These are phyloP conservation scores for Amylocystis lapponica DNA, from an alignment of 768 basidiomycete species.

Conservation along the genomic window DNA sequence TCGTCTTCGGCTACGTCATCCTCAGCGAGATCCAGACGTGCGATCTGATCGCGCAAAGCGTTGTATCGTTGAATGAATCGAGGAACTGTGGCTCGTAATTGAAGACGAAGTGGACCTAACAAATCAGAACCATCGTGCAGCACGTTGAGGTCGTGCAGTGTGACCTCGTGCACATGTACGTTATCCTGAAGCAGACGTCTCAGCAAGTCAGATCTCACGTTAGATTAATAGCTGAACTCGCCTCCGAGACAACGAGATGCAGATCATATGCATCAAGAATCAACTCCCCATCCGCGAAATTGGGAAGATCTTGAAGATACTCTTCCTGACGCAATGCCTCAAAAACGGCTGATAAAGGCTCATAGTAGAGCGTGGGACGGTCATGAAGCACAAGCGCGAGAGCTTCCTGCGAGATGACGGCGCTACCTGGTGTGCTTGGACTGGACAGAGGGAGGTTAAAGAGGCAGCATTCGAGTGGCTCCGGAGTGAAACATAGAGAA, in stretches of 20 bases:
- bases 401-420: neutral
- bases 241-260: slow-evolving; percentile 61
- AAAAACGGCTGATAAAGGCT: slow-evolving; percentile 64
- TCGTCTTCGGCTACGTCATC: slow-evolving; percentile 8
- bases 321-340: slow-evolving; percentile 66
- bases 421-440: slow-evolving; percentile 6
- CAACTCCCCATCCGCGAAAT: slow-evolving; percentile 55
- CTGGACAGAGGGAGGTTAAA: slow-evolving; percentile 46
- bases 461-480: slow-evolving; percentile 38
- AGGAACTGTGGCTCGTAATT: slow-evolving; percentile 41
- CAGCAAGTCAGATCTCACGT: neutral
- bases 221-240: neutral
- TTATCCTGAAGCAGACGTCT: slow-evolving; percentile 47
- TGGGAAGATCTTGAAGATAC: slow-evolving; percentile 38
- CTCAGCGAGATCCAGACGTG: slow-evolving; percentile 26
- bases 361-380: slow-evolving; percentile 70
- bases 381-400: slow-evolving; percentile 49
- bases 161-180: slow-evolving; percentile 58
- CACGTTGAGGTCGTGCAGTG: slow-evolving; percentile 66
- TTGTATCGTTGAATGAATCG: slow-evolving; percentile 68
- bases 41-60: slow-evolving; percentile 52
- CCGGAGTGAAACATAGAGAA: slow-evolving; percentile 32
- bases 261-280: slow-evolving; percentile 68
- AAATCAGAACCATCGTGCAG: slow-evolving; percentile 62
- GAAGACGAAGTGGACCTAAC: slow-evolving; percentile 57